These are phyloP conservation scores for Dipteronia dyeriana DNA, from an alignment of 345 rosid genomes.

Conservation along the genomic window DNA sequence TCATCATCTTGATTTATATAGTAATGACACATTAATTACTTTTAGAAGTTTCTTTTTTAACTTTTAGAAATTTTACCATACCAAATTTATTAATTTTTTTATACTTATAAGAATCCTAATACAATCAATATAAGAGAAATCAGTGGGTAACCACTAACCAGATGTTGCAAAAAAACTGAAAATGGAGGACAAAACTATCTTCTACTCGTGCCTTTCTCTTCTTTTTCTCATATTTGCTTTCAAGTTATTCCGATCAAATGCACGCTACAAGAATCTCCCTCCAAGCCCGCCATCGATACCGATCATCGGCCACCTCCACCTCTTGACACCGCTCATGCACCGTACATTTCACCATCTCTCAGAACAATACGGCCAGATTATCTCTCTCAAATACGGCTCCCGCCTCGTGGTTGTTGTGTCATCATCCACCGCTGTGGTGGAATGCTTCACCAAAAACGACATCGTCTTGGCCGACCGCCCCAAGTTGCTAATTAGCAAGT, in stretches of 20 bases:
- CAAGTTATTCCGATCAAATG: background rate
- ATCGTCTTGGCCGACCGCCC: conserved; percentile 50
- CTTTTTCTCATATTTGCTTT: too few species aligned
- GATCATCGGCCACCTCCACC: conserved; percentile 50
- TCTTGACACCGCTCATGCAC: conserved; percentile 33
- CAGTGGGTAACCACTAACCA: too few species aligned
- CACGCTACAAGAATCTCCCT: conserved; percentile 29
- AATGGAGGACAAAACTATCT: background rate
- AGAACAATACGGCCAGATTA: conserved; percentile 38
- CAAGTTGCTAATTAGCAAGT: conserved; percentile 22
- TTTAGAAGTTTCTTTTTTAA: too few species aligned
- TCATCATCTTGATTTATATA: too few species aligned
- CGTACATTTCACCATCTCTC: conserved; percentile 26
- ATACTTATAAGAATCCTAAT: too few species aligned
- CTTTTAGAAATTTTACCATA: too few species aligned
- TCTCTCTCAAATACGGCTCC: conserved; percentile 44
- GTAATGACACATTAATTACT: too few species aligned
- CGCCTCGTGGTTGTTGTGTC: conserved; percentile 35
- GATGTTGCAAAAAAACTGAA: background rate
- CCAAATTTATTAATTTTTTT: too few species aligned
- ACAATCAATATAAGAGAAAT: too few species aligned
- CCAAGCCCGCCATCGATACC: conserved; percentile 44
- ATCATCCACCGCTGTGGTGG: conserved; percentile 36
- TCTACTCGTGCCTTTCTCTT: background rate
- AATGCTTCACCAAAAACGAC: conserved; percentile 59